Evolutionary conservation across 345 rosid genomes (phyloP), one percentile per base, ranked within the genome.

Genomic region (Citrus sp.): DNA sequence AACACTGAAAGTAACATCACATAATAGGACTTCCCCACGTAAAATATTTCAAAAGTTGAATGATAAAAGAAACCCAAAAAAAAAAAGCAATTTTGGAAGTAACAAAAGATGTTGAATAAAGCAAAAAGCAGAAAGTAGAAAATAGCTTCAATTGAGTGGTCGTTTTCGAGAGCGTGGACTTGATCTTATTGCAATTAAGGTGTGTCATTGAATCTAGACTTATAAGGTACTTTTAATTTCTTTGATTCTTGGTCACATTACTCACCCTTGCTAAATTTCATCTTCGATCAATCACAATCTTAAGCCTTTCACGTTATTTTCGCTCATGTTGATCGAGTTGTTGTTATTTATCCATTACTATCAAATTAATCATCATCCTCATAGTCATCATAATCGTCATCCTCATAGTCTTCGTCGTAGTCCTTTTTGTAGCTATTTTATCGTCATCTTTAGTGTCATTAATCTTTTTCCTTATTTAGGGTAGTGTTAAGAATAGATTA

Each of bases 181-280:
- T 63, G 56, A 80, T n/a, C 35, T 14, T 19, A 37, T 35, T 9
- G 54, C 0, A 72, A 69, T 80, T 70, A 35, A 30, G 28, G 21
- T 4, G 80, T n/a, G 67, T 81, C 90, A 83, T 78, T 87, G 87
- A 85, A 87, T 83, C 83, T 85, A 19, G 90, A 85, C 90, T 35
- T 54, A 5, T 5, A 54, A 67, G 30, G 21, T 24, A 75, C 42
- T 22, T 70, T 42, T 21, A 51, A 51, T 77, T 73, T 22, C 35
- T 70, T 65, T 67, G 16, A 40, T 55, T 63, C 66, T 70, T 74
- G 37, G 63, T 76, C 85, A 74, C n/a, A 35, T 62, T 22, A 54
- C 2, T 69, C 69, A 64, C 61, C 74, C 55, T 7, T 73, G 27
- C 42, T 27, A 10, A 38, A 65, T 46, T 30, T 65, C 62, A 32